A percentile compares a stretch with the other conserved stretches of the same genome.
Evolutionary conservation across 2,329 filamentous ascomycete species (phyloP).

Genomic region (Cordyceps javanica): DNA sequence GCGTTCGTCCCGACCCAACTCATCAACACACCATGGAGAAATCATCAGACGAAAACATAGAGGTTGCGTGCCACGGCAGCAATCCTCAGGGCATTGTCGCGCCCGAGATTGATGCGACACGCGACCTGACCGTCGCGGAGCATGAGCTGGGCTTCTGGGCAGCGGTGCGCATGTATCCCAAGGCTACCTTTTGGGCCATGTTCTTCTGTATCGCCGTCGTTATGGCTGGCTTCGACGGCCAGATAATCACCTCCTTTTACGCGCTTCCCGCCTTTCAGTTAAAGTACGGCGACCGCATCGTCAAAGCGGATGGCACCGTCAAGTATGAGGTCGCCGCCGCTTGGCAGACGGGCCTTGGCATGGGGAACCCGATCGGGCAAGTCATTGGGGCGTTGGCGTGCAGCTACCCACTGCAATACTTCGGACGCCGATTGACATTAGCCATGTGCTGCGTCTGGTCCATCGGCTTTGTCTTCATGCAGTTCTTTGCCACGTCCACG

Average conservation of each 20-base stretch:
- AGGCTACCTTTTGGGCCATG: constrained; percentile 25
- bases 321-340: constrained; percentile 40
- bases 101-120: constrained; percentile 19
- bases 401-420: constrained; percentile 28
- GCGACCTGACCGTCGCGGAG: constrained; percentile 19
- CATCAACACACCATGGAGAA: background rate
- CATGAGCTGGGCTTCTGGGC: constrained; percentile 26
- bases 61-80: background rate
- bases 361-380: constrained; percentile 39
- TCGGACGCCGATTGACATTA: constrained; percentile 40
- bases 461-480: constrained; percentile 51
- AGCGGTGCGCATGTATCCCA: constrained; percentile 31
- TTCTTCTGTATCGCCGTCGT: constrained; percentile 25
- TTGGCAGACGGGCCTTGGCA: constrained; percentile 44
- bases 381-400: constrained; percentile 36
- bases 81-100: background rate
- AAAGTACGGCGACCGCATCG: constrained; percentile 25
- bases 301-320: constrained; percentile 30
- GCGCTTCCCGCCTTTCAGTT: constrained; percentile 27
- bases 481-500: constrained; percentile 55
- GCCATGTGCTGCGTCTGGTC: constrained; percentile 39
- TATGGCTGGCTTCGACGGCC: constrained; percentile 29
- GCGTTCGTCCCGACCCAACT: background rate
- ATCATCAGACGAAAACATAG: background rate
- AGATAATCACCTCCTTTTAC: constrained; percentile 33